These are phyloP conservation scores for Colletotrichum graminicola DNA, from an alignment of 2,329 filamentous ascomycete genomes.

Conservation along the genomic window DNA sequence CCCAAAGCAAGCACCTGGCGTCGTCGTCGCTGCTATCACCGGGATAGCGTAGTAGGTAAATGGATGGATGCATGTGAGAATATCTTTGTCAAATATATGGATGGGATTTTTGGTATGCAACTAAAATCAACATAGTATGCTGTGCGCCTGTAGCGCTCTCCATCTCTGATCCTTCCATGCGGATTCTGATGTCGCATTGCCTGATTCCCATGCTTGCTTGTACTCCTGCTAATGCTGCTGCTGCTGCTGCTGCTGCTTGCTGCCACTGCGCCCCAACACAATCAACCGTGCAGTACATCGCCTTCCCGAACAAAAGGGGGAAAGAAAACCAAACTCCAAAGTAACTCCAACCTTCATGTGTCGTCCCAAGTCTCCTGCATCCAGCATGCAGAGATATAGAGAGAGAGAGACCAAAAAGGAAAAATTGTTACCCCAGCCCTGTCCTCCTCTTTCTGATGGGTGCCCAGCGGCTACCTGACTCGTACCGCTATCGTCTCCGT, in stretches of 20 bases:
- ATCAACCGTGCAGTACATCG: slow-evolving; percentile 9
- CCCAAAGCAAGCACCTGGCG: neutral
- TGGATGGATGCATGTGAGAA: neutral
- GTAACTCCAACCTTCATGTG: slow-evolving; percentile 15
- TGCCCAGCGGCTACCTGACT: slow-evolving; percentile 25
- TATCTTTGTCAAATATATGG: slow-evolving; percentile 25
- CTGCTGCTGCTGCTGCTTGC: neutral
- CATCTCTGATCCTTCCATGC: slow-evolving; percentile 1
- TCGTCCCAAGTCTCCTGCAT: slow-evolving; percentile 21
- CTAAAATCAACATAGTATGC: slow-evolving; percentile 17
- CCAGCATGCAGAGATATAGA: slow-evolving; percentile 13
- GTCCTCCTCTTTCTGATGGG: slow-evolving; percentile 13
- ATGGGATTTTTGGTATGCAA: slow-evolving; percentile 32
- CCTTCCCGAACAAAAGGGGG: neutral
- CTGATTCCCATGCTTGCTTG: slow-evolving; percentile 26
- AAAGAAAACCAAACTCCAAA: neutral
- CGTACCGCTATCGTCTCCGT: slow-evolving; percentile 21
- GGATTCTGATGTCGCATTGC: slow-evolving; percentile 33
- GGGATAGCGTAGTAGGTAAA: neutral
- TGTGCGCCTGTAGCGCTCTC: slow-evolving; percentile 17
- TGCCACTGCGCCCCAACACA: slow-evolving; percentile 9
- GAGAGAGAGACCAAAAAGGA: neutral
- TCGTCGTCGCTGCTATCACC: neutral
- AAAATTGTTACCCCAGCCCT: neutral
- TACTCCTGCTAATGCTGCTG: slow-evolving; percentile 23